Evolutionary conservation across 306 rosid genomes (phyloP).

Genomic region (Quercus suber): DNA sequence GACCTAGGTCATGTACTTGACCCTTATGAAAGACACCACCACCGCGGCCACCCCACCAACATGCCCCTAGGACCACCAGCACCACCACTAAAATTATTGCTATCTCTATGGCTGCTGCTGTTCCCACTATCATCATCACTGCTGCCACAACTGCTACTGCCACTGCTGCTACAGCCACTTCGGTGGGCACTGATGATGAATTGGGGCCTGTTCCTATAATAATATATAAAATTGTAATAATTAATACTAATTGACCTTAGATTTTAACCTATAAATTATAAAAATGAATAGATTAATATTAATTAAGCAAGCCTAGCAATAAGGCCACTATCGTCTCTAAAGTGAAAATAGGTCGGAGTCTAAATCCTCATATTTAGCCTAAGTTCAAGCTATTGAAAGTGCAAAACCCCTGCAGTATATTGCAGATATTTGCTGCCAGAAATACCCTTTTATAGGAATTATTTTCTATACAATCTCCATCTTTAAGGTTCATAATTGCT

Average conservation of each 20-base stretch:
- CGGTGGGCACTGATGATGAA: conserved; percentile 64
- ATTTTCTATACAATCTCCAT: not conserved
- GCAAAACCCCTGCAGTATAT: not conserved
- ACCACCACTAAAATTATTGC: conserved; percentile 69
- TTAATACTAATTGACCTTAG: conserved; percentile 17
- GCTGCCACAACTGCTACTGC: conserved; percentile 78
- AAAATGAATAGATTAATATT: not conserved
- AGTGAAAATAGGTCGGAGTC: not conserved
- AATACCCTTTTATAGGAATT: not conserved
- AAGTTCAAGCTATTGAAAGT: not conserved
- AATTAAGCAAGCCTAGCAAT: not conserved
- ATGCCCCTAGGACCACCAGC: conserved; percentile 73
- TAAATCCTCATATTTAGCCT: not conserved
- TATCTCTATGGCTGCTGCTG: conserved; percentile 56
- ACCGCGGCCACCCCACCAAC: conserved; percentile 67
- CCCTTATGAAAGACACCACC: conserved; percentile 53
- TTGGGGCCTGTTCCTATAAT: conserved; percentile 79
- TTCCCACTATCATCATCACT: conserved; percentile 59
- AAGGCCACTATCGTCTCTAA: not conserved
- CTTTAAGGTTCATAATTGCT: not conserved
- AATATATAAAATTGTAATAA: conserved; percentile 61
- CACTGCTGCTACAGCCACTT: conserved; percentile 74
- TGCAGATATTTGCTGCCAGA: not conserved
- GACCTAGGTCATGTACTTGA: conserved; percentile 55
- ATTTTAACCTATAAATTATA: not conserved